Base-by-base conservation (phyloP, 495 filamentous ascomycete species). In the Amphirosellinia nigrospora region DNA sequence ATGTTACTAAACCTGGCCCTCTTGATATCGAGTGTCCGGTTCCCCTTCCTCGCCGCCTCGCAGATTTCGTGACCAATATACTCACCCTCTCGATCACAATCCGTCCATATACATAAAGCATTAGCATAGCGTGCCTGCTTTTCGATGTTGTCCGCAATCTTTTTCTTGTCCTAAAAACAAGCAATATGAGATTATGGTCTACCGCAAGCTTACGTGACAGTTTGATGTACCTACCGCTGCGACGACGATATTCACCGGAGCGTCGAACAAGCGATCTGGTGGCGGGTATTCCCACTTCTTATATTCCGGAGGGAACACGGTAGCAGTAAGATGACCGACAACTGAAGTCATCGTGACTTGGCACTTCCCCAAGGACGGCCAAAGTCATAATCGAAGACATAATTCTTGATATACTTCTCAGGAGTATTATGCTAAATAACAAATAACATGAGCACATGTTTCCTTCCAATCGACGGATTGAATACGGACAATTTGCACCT, bases 11-110 rank as follows among this genome's bases (percentile, higher is more conserved):
- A 99, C 71, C 82, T 89, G 28, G 96, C 96, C 71, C 96, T 85
- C 74, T 92, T 96, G 60, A 98, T 87, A 73, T 94, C 85, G 43
- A 99, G 86, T 1, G 83, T 82, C 23, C 83, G 74, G 74, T 98
- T 98, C 28, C 88, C 90, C 74, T 87, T 86, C 64, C 83, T 83
- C 21, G 96, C 96, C 43, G 94, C 89, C 67, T 92, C 87, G 45
- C 93, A 89, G 62, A 99, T 94, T 75, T 98, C 96, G n/a, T 91
- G 83, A 1, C 96, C 96, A 70, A 99, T 99, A 74, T 98, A 91
- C 80, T 99, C 96, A 19, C 96, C 96, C 85, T 99, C 96, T 60
- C 94, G 89, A 84, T 99, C 96, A 81, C 96, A 98, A 85, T 99
- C 96, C 0, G 96, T 99, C 96, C 96, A 99, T 74, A 99, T 97